phyloP scores from a whole-genome alignment of 768 basidiomycete species.

The Strobilomyces dryophilus region DNA sequence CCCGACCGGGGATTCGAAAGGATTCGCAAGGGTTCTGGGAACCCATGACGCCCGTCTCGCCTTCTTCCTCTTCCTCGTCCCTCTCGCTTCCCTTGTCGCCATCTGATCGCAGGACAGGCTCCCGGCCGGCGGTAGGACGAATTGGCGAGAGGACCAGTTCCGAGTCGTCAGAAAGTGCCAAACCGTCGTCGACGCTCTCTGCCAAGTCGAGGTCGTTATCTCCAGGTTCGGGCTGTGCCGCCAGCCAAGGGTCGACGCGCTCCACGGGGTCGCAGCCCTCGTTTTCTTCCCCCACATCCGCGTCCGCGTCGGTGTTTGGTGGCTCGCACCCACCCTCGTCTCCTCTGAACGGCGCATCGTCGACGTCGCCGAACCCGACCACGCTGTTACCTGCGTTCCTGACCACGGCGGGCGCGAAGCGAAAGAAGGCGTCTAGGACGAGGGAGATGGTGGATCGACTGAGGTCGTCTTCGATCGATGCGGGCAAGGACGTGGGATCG shows the following conservation, averaged over 20 bases:
- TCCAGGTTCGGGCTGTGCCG: conserved; percentile 5
- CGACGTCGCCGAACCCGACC: conserved; percentile 7
- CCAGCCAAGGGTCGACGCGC: conserved; percentile 3
- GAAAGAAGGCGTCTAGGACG: conserved; percentile 26
- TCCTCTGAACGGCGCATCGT: background rate
- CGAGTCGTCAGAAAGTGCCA: background rate
- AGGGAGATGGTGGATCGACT: conserved; percentile 29
- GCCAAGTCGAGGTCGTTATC: conserved; percentile 17
- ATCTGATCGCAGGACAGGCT: conserved; percentile 2
- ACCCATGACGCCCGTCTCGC: conserved; percentile 12
- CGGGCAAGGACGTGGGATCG: conserved; percentile 9
- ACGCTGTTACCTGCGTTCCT: conserved; percentile 24
- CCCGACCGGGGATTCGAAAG: conserved; percentile 13
- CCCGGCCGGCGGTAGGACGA: background rate
- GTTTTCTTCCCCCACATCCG: conserved; percentile 7
- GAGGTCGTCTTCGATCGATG: conserved; percentile 24
- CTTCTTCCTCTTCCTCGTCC: conserved; percentile 20
- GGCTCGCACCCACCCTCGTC: conserved; percentile 9
- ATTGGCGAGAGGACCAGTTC: background rate
- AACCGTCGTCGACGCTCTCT: background rate
- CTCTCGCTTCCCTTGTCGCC: conserved; percentile 17
- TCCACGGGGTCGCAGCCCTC: conserved; percentile 11
- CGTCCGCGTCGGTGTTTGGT: conserved; percentile 6
- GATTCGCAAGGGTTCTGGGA: conserved; percentile 30
- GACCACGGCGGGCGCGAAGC: conserved; percentile 14